Base-by-base conservation (phyloP, 2,329 filamentous ascomycete species). In the Fusarium avenaceum region DNA sequence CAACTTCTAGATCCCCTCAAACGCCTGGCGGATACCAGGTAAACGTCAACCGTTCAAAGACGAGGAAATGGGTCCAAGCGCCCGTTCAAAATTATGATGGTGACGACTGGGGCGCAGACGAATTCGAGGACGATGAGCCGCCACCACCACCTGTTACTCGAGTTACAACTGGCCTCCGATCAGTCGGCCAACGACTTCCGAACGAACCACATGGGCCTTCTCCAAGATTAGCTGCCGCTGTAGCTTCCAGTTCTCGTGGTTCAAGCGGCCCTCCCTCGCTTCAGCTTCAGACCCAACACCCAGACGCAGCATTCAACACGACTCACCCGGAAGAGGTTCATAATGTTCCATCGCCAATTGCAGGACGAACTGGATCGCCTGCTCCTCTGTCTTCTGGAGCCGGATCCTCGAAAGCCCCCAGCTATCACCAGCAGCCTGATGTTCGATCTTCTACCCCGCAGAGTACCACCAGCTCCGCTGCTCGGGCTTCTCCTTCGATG, bases 21-120 rank as follows among this genome's bases (percentile, higher is more conserved):
- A 74, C 77, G n/a, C 74, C 77, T 17, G 75, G 71, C 54, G 77
- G 60, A 26, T 97, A 94, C 80, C 91, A 92, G 77, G 88, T 93
- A 51, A 96, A 97, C 77, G 90, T 97, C 48, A 95, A 92, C 80
- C 90, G 95, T 65, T 87, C 89, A 57, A 97, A 97, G 82, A 97
- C 94, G 56, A 92, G 90, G 80, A 97, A 97, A 86, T 98, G 95
- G 95, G 91, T 95, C 38, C 91, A 97, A 74, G 95, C 95, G 35
- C 95, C 94, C 79, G 85, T 89, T 60, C 90, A 92, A 72, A 92
- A 89, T 76, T 98, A 98, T 76, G 94, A 95, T 74, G 95, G 94
- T 67, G 94, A 96, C 74, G 95, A 97, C 75, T 97, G 95, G 94
- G 95, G 93, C 35, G 91, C 85, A 57, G 89, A 90, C 35, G 87